A percentile compares a stretch with the other conserved stretches of the same genome.
phyloP scores from a whole-genome alignment of 306 rosid species.

The Cucumis hystrix region DNA sequence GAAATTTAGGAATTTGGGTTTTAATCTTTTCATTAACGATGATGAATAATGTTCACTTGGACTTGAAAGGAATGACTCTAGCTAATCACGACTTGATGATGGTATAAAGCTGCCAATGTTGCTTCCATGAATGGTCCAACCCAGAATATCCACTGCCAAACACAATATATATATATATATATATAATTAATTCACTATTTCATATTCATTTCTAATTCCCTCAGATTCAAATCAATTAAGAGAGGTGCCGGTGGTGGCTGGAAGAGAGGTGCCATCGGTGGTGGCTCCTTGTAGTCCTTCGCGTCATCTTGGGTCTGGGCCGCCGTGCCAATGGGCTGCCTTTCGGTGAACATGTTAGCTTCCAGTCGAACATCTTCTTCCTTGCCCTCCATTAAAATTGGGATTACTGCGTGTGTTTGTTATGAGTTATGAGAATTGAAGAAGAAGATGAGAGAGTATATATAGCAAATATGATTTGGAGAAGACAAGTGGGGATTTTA shows the following conservation, averaged over 20 bases:
- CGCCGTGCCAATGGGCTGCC: slow-evolving; percentile 58
- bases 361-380: slow-evolving; percentile 76
- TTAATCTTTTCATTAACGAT: no score
- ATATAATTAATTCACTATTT: no score
- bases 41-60: slow-evolving; percentile 10
- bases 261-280: no score
- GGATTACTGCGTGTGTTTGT: neutral
- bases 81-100: slow-evolving; percentile 47
- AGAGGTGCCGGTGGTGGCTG: no score
- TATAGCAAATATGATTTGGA: no score
- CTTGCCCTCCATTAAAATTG: slow-evolving; percentile 59
- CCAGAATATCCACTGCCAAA: slow-evolving; percentile 51
- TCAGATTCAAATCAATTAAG: slow-evolving; percentile 1
- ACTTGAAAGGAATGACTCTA: slow-evolving; percentile 44
- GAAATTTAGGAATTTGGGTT: no score
- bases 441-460: no score
- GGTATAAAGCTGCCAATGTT: slow-evolving; percentile 45
- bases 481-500: no score
- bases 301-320: slow-evolving; percentile 57
- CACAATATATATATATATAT: no score
- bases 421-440: neutral
- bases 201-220: no score
- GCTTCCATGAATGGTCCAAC: slow-evolving; percentile 54
- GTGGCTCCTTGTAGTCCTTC: slow-evolving; percentile 70
- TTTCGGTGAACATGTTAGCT: slow-evolving; percentile 78